Evolutionary conservation across 2,329 filamentous ascomycete species (phyloP), one percentile per base, ranked within the genome.

Genomic region (Alternaria arbusti): DNA sequence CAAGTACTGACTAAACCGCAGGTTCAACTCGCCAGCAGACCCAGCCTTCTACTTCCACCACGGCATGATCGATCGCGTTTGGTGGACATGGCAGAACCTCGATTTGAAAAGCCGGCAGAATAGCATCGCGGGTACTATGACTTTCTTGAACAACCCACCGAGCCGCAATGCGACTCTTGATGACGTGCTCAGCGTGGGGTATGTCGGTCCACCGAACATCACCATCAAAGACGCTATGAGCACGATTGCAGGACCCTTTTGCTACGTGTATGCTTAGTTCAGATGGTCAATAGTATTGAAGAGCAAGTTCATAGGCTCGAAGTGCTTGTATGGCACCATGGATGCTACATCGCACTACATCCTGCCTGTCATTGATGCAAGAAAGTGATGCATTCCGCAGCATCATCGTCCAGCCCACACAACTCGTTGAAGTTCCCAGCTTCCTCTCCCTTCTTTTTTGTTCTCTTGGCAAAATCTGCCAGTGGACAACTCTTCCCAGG

Each of bases 401-500:
- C 79, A 26, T 80, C 80, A 3, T 79, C 71, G 11, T 73, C 65
- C 47, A 87, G 68, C 6, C 83, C 83, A 76, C 86, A 88, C 23
- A 83, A 70, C 32, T 83, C 75, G 12, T 74, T 78, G 70, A 87
- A 88, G 23, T 82, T 78, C 0, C 84, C 85, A 4, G 83, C 77
- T 54, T 84, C 78, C 46, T 71, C 63, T 26, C 82, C 83, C 45
- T 80, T 81, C 54, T 69, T 72, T 57, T 70, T 71, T 6, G 86
- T 82, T 56, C 80, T 76, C 3, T 75, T 68, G 28, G 76, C 66
- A 64, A 87, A 87, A 2, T 82, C 68, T 3, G 65, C 70, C 15
- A 88, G 70, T 15, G 81, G 77, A 74, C 86, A 87, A 60, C 82
- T 85, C 22, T 68, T 64, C 3, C 83, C 84, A 2, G 84, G 85